phyloP scores from a whole-genome alignment of 805 yeast species.

The Vanderwaltozyma yarrowii region DNA sequence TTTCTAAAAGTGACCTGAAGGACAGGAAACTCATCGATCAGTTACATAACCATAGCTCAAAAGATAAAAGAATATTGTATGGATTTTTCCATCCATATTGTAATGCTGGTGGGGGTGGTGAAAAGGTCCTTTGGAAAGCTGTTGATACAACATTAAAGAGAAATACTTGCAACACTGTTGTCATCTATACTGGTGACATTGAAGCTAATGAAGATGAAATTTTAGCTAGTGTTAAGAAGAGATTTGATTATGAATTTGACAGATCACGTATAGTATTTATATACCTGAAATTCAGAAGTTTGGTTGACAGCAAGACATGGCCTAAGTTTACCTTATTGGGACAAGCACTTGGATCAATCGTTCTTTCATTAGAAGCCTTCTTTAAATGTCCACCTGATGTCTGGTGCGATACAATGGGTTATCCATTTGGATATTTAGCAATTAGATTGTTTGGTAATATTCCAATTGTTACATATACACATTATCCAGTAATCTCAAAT shows the following conservation, averaged over 20 bases:
- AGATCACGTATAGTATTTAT: slow-evolving; percentile 48
- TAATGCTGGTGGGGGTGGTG: slow-evolving; percentile 98
- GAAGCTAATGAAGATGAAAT: slow-evolving; percentile 41
- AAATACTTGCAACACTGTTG: slow-evolving; percentile 43
- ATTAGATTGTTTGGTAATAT: slow-evolving; percentile 44
- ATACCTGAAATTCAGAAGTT: slow-evolving; percentile 42
- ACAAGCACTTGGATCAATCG: slow-evolving; percentile 73
- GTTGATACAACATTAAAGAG: slow-evolving; percentile 54
- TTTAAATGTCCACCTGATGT: slow-evolving; percentile 66
- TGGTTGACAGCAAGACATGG: slow-evolving; percentile 68
- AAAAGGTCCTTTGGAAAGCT: slow-evolving; percentile 92
- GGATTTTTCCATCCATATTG: slow-evolving; percentile 96
- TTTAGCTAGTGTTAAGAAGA: slow-evolving; percentile 39
- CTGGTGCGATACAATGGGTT: slow-evolving; percentile 92
- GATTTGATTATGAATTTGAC: slow-evolving; percentile 50
- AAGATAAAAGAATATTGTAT: slow-evolving; percentile 31
- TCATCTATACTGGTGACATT: slow-evolving; percentile 62
- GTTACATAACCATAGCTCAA: background rate
- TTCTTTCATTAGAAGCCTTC: slow-evolving; percentile 63
- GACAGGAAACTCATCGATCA: background rate
- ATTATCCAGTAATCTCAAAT: slow-evolving; percentile 80
- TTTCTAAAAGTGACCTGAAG: background rate
- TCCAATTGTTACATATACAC: slow-evolving; percentile 85
- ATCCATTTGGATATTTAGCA: slow-evolving; percentile 75
- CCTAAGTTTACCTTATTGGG: slow-evolving; percentile 72